Evolutionary conservation across 140 eudicot genomes (phyloP).

Genomic region (Ambrosia hybrid): DNA sequence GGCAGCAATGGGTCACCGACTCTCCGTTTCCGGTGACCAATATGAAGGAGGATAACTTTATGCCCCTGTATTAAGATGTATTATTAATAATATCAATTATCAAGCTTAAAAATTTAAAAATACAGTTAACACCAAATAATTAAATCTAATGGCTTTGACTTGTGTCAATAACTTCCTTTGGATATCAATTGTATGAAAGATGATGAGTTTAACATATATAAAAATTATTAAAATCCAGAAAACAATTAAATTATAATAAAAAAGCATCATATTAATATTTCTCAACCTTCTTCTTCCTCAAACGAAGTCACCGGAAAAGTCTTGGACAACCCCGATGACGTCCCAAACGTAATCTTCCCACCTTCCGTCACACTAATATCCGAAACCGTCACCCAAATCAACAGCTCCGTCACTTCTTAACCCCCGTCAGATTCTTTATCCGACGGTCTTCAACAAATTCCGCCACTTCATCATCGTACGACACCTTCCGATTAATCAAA

Average conservation of each 20-base stretch:
- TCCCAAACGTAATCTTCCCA: conserved; percentile 47
- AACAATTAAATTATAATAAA: neutral
- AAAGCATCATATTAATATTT: neutral
- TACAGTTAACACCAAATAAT: no score
- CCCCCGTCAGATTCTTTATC: conserved; percentile 47
- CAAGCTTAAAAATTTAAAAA: no score
- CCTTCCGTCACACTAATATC: conserved; percentile 25
- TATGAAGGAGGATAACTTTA: no score
- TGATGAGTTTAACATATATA: no score
- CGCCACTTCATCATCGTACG: conserved; percentile 43
- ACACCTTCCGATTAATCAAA: conserved; percentile 32
- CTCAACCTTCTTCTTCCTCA: conserved; percentile 23
- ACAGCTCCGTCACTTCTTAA: conserved; percentile 47
- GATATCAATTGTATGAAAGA: no score
- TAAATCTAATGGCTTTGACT: no score
- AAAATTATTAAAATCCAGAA: neutral
- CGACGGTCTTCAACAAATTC: conserved; percentile 41
- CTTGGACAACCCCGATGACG: conserved; percentile 46
- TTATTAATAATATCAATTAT: no score
- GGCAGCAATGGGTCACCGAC: no score
- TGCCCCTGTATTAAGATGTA: no score
- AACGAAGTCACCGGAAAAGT: conserved; percentile 50
- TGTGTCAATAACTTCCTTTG: no score
- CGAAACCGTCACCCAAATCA: conserved; percentile 48
- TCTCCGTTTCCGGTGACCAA: no score